A percentile compares a stretch with the other conserved stretches of the same genome.
phyloP scores from a whole-genome alignment of 345 rosid genomes.

The Brassica incana region DNA sequence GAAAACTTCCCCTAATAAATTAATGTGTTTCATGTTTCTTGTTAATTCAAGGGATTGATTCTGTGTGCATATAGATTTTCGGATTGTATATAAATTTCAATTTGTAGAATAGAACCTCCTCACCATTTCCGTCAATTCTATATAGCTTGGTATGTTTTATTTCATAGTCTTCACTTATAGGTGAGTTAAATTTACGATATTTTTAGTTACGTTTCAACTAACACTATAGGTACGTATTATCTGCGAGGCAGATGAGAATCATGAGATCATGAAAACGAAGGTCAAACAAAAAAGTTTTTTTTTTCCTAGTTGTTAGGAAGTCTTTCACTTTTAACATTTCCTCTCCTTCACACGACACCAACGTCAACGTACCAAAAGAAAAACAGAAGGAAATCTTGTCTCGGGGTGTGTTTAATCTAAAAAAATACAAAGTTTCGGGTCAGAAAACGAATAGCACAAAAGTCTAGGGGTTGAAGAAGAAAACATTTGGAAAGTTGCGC shows the following conservation, averaged over 20 bases:
- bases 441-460: not conserved
- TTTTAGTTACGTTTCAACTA: conserved; percentile 7
- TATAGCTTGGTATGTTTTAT: not conserved
- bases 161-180: not conserved
- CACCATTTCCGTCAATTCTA: not conserved
- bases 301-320: not conserved
- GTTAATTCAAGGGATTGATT: not conserved
- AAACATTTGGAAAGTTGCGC: not conserved
- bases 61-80: not conserved
- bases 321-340: not conserved
- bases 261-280: not conserved
- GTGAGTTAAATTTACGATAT: not conserved
- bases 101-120: not conserved
- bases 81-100: conserved; percentile 11
- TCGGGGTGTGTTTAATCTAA: not conserved
- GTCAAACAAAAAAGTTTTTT: conserved; percentile 21
- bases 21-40: not conserved
- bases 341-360: not conserved
- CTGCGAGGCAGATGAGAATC: conserved; percentile 2
- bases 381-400: not conserved
- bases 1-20: not conserved
- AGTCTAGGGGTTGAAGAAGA: not conserved
- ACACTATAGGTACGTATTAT: not conserved
- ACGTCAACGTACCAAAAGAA: not conserved
- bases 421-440: not conserved